Evolutionary conservation across 352 stramenopile species (phyloP), one percentile per base, ranked within the genome.

Genomic region (Phytopythium helicoides): DNA sequence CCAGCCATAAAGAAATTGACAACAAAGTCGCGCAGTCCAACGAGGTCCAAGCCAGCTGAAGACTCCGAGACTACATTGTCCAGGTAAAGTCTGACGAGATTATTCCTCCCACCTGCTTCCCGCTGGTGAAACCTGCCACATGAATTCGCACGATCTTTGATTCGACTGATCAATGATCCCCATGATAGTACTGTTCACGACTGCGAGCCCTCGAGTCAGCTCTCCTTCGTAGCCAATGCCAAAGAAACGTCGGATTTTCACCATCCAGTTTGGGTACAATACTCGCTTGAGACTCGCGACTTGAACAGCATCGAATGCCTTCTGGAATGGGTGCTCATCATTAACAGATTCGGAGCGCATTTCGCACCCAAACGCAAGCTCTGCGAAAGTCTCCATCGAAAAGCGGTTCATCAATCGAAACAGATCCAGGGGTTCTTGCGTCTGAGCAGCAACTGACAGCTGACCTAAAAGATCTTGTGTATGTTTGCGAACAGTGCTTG

Each of bases 1-100:
- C 83, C 87, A 10, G 75, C 86, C n/a, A 86, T 49, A 22, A 96
- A 55, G 44, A 95, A 77, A 10, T 70, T 74, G 8, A 94, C 66
- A 4, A 83, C 61, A 16, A 96, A 64, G 31, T 92, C 77, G 10
- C 68, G 52, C 18, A 96, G 60, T 45, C 81, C 82, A 25, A 76
- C 77, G 11, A 54, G 51, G 0, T 34, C 45, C 8, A 57, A 64
- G 7, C 53, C 58, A 6, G 47, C 64, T 45, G 64, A 44, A 0
- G 38, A 33, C 49, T 31, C 37, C 34, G 19, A 36, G 52, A 56
- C 46, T 11, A 61, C 49, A n/a, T 65, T 40, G 25, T 78, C 65
- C 2, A 62, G 12, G n/a, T 33, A 33, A 33, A 33, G 28, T 9
- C 28, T 33, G 28, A 33, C 28, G 9, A 33, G 28, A 33, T 33